A percentile compares a stretch with the other conserved stretches of the same genome.
These are phyloP conservation scores for Entomortierella parvispora DNA, from an alignment of 192 early-diverging fungal species.

Conservation along the genomic window DNA sequence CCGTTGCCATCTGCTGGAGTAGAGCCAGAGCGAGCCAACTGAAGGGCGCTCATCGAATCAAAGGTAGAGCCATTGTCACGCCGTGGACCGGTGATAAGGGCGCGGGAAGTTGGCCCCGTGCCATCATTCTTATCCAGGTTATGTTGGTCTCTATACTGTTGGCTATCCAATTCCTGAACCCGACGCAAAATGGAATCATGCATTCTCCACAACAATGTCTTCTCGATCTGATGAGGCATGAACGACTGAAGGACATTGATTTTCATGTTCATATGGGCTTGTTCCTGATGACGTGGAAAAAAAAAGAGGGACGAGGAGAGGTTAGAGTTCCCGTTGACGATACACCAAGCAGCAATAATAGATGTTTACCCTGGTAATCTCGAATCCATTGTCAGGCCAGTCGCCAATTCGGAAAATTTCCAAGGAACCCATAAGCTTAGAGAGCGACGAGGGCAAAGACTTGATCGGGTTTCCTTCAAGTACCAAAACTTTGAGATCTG, in stretches of 20 bases:
- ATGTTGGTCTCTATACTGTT: conserved; percentile 39
- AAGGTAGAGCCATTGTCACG: neutral
- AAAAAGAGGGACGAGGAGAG: neutral
- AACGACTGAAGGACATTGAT: conserved; percentile 51
- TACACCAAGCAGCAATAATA: neutral
- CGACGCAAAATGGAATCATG: conserved; percentile 57
- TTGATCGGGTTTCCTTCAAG: conserved; percentile 53
- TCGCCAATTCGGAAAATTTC: conserved; percentile 57
- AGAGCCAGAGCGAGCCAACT: neutral
- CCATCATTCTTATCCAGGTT: conserved; percentile 21
- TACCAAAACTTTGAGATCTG: conserved; percentile 41
- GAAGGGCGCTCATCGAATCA: neutral
- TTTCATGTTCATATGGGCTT: conserved; percentile 50
- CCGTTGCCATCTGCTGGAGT: neutral
- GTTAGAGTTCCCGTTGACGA: neutral
- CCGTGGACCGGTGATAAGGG: neutral
- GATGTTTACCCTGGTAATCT: conserved; percentile 50
- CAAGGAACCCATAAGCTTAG: conserved; percentile 47
- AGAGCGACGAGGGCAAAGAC: conserved; percentile 48
- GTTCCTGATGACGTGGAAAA: conserved; percentile 12
- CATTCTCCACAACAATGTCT: conserved; percentile 56
- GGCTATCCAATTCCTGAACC: conserved; percentile 56
- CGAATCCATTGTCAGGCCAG: conserved; percentile 57
- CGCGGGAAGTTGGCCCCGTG: conserved; percentile 5
- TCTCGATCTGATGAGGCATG: conserved; percentile 55